These are phyloP conservation scores for Psophocarpus tetragonolobus DNA, from an alignment of 306 rosid genomes.

Conservation along the genomic window DNA sequence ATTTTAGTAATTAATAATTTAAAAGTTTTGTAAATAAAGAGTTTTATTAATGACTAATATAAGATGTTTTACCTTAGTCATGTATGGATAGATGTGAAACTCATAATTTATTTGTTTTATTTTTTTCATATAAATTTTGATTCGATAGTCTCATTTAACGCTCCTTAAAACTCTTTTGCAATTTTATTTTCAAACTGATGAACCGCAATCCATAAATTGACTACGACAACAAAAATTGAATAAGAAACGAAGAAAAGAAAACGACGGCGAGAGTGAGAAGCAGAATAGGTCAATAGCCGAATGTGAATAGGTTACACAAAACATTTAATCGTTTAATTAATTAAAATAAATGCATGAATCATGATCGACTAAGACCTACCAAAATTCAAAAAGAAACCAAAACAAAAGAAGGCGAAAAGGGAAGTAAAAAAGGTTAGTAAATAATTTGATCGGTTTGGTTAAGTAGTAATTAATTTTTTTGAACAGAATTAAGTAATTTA, in stretches of 20 bases:
- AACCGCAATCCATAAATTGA: background rate
- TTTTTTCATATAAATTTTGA: background rate
- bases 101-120: background rate
- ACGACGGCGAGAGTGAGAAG: background rate
- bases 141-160: background rate
- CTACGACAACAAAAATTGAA: background rate
- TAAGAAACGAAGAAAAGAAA: background rate
- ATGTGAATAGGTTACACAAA: no score
- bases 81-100: no score
- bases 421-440: background rate
- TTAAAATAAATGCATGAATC: background rate
- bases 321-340: background rate
- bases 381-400: background rate
- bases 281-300: background rate
- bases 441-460: background rate
- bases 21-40: no score
- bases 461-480: no score
- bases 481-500: background rate
- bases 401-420: background rate
- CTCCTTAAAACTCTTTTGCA: background rate
- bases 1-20: no score
- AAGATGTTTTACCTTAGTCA: no score
- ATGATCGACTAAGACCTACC: background rate
- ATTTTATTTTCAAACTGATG: background rate
- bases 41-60: no score